Evolutionary conservation across 208 protist genomes (phyloP), one percentile per base, ranked within the genome.

Genomic region (Wallacemonas sp.): DNA sequence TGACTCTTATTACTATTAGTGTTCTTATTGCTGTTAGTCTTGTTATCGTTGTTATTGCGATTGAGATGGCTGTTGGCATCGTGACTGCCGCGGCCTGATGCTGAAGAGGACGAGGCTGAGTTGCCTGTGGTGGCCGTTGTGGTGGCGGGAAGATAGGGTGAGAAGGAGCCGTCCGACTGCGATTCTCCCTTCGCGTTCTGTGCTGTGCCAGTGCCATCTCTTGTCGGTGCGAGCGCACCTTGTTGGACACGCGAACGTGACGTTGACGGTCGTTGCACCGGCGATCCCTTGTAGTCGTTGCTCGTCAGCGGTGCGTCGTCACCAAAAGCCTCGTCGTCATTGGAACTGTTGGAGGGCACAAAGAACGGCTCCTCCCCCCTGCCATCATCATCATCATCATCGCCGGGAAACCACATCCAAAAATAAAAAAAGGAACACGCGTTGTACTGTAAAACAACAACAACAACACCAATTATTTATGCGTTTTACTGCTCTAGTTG

Each of bases 291-390:
- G 52, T 58, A 58, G 9, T 11, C 29, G 5, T 9, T 23, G 19
- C 44, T 23, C 36, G 36, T 17, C 14, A 14, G 9, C 36, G 6
- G 9, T 6, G 9, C 36, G 36, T 41, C n/a, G n/a, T n/a, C n/a
- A n/a, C n/a, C n/a, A n/a, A n/a, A n/a, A n/a, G n/a, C n/a, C n/a
- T 58, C 38, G 36, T 55, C 36, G 9, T 77, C 72, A 44, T 57
- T 58, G 36, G 66, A 58, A 21, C 70, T 76, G 34, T 46, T 29
- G 17, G 72, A 78, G 2, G 70, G 48, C 23, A 78, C 65, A 62
- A 78, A 78, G 14, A 78, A 34, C 1, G 30, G 36, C 38, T 44
- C 38, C 9, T 29, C 36, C 21, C 5, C 21, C 43, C 44, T 1
- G 61, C 46, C 71, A 65, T 76, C 32, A 16, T 21, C 33, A n/a